Evolutionary conservation across 352 stramenopile genomes (phyloP).

Genomic region (Plasmopara muralis): DNA sequence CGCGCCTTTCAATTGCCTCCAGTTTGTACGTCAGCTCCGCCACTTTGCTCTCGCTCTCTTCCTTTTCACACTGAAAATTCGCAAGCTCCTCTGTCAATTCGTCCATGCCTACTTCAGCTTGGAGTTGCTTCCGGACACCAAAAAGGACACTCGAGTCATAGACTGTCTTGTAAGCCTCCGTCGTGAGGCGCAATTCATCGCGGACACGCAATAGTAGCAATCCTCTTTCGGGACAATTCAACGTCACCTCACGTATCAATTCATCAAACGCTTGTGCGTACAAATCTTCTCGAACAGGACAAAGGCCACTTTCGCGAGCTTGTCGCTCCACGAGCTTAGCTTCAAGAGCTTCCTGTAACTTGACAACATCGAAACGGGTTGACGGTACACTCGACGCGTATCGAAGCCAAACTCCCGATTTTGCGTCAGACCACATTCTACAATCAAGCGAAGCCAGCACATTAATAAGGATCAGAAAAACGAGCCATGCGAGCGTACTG

Average conservation of each 20-base stretch:
- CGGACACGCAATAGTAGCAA: constrained; percentile 88
- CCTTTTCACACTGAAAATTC: constrained; percentile 48
- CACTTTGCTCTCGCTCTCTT: constrained; percentile 75
- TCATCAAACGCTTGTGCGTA: constrained; percentile 91
- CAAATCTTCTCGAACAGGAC: constrained; percentile 90
- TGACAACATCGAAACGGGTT: constrained; percentile 91
- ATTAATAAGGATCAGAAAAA: no score
- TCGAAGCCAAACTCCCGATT: constrained; percentile 86
- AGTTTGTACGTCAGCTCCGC: constrained; percentile 88
- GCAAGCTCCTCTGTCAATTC: constrained; percentile 69
- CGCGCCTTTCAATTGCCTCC: constrained; percentile 90
- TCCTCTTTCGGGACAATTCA: constrained; percentile 89
- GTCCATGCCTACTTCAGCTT: constrained; percentile 89
- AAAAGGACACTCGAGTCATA: constrained; percentile 92
- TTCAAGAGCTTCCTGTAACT: constrained; percentile 88
- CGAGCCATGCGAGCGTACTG: constrained; percentile 32
- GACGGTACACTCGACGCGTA: constrained; percentile 86
- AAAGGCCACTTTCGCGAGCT: constrained; percentile 89
- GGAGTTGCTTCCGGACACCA: constrained; percentile 90
- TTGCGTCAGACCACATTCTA: constrained; percentile 78
- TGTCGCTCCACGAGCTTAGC: constrained; percentile 84
- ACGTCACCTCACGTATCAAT: constrained; percentile 88
- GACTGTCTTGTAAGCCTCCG: constrained; percentile 93
- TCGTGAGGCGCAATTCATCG: constrained; percentile 91
- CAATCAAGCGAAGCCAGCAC: not conserved